Evolutionary conservation across 768 basidiomycete genomes (phyloP).

Genomic region (Suillus fuscotomentosus): DNA sequence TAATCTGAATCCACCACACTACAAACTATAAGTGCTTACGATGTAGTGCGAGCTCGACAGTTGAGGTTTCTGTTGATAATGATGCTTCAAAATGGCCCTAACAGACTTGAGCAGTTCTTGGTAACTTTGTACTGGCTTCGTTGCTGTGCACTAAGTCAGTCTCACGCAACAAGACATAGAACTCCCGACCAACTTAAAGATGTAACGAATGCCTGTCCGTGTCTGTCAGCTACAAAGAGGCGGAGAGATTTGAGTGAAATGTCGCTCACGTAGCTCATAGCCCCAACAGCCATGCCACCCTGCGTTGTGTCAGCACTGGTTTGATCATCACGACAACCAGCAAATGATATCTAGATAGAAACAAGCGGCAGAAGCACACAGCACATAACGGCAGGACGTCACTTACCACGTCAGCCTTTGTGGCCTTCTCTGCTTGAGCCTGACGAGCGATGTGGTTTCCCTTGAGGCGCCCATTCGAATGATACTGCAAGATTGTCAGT

Average conservation of each 20-base stretch:
- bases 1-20: not conserved
- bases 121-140: conserved; percentile 62
- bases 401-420: conserved; percentile 71
- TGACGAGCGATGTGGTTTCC: conserved; percentile 38
- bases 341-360: conserved; percentile 58
- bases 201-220: conserved; percentile 58
- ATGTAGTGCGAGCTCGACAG: conserved; percentile 72
- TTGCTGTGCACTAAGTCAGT: conserved; percentile 24
- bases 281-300: conserved; percentile 66
- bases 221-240: conserved; percentile 2
- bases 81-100: conserved; percentile 55
- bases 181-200: conserved; percentile 38
- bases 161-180: not conserved
- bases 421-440: conserved; percentile 38
- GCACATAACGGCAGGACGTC: not conserved
- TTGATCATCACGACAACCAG: conserved; percentile 69
- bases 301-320: conserved; percentile 72
- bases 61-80: conserved; percentile 72
- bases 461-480: conserved; percentile 54
- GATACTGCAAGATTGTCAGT: conserved; percentile 41
- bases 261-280: conserved; percentile 73
- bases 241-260: not conserved
- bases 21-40: conserved; percentile 30
- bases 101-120: conserved; percentile 57
- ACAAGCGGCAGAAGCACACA: not conserved